Evolutionary conservation across 2,329 filamentous ascomycete species (phyloP), one percentile per base, ranked within the genome.

Genomic region (Colletotrichum navitas): DNA sequence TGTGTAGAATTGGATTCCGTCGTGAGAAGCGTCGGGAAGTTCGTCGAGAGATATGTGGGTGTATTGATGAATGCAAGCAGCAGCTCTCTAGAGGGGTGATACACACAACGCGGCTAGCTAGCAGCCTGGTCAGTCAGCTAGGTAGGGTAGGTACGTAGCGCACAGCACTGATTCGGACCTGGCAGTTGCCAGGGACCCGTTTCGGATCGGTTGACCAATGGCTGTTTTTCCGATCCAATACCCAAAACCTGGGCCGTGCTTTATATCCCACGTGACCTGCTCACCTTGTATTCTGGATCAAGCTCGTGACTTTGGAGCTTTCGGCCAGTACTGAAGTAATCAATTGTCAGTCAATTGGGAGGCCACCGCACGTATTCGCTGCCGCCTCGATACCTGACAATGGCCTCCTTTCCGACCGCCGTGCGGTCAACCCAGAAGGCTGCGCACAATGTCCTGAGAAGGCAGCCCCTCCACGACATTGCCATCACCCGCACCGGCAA

Each of bases 401-500:
- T 90, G 87, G 86, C 84, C 80, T 84, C 86, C 80, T 83, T 89
- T 80, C 85, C 88, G 76, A 82, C 85, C 81, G 85, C 87, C 75
- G 83, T 85, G 82, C 88, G 88, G 83, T 84, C 86, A 75, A 83
- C 85, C 77, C 83, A 83, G 76, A 84, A 81, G 78, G 79, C 84
- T 75, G 81, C 82, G 75, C 83, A 82, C 79, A 83, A 83, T 77
- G 78, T 85, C 76, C 78, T 84, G 77, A 84, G 86, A 78, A 85
- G 85, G 79, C 86, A 87, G 81, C 82, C 82, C 74, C 79, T 92
- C 76, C 93, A 94, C 81, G 96, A 99, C 86, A 89, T 99, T 79
- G 87, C 93, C 79, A 97, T 99, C 80, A 97, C 95, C 74, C 90
- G 96, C 79, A 99, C 96, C 70, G 96, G 96, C 83, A 98, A 97